Evolutionary conservation across 2,329 filamentous ascomycete species (phyloP).

Genomic region (Phialophora expanda): DNA sequence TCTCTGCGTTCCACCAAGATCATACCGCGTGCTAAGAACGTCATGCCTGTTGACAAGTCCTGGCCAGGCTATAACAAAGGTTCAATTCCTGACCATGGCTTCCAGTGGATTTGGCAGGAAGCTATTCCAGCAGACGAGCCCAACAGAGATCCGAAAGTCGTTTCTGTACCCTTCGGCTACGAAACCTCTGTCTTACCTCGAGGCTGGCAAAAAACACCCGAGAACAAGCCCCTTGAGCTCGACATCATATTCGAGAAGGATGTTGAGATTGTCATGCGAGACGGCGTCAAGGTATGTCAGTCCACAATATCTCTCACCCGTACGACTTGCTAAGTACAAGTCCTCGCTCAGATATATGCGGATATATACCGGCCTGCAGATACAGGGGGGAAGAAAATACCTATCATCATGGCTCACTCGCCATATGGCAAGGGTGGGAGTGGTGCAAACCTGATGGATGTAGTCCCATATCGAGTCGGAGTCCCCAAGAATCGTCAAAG

Average conservation of each 20-base stretch:
- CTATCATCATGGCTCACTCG: slow-evolving; percentile 42
- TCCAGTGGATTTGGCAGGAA: slow-evolving; percentile 29
- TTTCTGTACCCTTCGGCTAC: slow-evolving; percentile 25
- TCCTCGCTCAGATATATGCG: slow-evolving; percentile 34
- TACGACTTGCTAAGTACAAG: background rate
- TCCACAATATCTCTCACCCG: background rate
- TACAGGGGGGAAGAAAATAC: slow-evolving; percentile 37
- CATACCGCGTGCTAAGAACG: too few species aligned
- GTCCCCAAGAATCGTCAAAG: slow-evolving; percentile 40
- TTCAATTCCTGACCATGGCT: slow-evolving; percentile 18
- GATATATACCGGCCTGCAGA: slow-evolving; percentile 42
- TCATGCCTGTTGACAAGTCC: slow-evolving; percentile 29
- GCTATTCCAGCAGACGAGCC: slow-evolving; percentile 24
- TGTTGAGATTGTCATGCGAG: slow-evolving; percentile 39
- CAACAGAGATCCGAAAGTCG: slow-evolving; percentile 11
- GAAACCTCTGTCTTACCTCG: slow-evolving; percentile 24
- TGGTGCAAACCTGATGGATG: slow-evolving; percentile 28
- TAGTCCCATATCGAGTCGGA: slow-evolving; percentile 42
- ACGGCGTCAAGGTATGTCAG: slow-evolving; percentile 40
- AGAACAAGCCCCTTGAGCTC: slow-evolving; percentile 21
- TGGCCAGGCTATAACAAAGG: slow-evolving; percentile 29
- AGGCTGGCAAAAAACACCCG: slow-evolving; percentile 29
- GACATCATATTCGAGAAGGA: slow-evolving; percentile 41
- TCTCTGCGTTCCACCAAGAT: too few species aligned
- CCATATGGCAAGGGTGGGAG: slow-evolving; percentile 43